Evolutionary conservation across 2,329 filamentous ascomycete genomes (phyloP).

Genomic region (Monosporascus sp.): DNA sequence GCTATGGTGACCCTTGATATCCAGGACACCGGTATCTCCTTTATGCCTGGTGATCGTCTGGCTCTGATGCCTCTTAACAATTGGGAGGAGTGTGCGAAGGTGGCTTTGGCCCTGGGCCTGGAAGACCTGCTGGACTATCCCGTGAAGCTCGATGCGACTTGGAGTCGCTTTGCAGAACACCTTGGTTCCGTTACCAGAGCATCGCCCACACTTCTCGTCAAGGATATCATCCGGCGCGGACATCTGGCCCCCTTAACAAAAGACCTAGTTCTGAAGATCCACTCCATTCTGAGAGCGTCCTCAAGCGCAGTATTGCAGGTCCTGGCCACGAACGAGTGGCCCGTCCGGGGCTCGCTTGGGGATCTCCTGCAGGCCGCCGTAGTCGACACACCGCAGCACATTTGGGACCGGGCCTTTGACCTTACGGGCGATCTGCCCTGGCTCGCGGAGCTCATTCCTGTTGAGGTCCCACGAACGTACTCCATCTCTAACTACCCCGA

Average conservation of each 20-base stretch:
- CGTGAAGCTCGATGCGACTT: constrained; percentile 33
- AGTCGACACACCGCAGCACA: constrained; percentile 39
- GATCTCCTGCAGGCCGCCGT: constrained; percentile 45
- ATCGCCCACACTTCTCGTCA: constrained; percentile 31
- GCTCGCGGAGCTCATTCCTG: constrained; percentile 40
- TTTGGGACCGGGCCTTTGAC: constrained; percentile 47
- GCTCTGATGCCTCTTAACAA: constrained; percentile 51
- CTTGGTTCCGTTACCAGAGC: constrained; percentile 33
- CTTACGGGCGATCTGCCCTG: constrained; percentile 36
- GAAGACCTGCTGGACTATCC: constrained; percentile 39
- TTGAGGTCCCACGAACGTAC: constrained; percentile 49
- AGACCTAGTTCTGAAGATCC: constrained; percentile 43
- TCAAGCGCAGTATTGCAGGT: constrained; percentile 45
- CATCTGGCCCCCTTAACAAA: constrained; percentile 48
- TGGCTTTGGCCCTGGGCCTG: constrained; percentile 45
- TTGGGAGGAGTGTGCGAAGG: constrained; percentile 51
- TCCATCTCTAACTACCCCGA: constrained; percentile 47
- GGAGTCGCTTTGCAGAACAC: constrained; percentile 44
- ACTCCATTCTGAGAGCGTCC: constrained; percentile 42
- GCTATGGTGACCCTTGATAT: constrained; percentile 47
- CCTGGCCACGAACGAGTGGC: constrained; percentile 46
- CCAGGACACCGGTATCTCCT: constrained; percentile 47
- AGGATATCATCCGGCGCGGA: constrained; percentile 45
- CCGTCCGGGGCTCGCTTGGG: constrained; percentile 43
- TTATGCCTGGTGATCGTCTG: constrained; percentile 47